Conservation (phyloP, 2,329 filamentous ascomycete species). For the Diaporthe ilicicola region DNA sequence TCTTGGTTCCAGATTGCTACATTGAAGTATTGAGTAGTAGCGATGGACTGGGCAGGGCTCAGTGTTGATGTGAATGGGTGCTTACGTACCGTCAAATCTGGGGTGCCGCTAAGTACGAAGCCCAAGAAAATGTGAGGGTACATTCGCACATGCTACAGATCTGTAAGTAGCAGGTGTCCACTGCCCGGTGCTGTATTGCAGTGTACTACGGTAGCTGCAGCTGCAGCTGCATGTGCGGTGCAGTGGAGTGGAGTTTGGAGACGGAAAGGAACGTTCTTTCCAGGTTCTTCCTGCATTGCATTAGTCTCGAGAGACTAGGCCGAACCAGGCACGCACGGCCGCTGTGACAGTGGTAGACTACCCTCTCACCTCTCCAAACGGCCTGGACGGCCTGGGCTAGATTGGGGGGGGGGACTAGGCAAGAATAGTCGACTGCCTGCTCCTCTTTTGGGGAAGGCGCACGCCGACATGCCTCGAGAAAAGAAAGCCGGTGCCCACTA, state of each 20-base stretch:
- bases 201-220: no score
- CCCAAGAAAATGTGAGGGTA: neutral
- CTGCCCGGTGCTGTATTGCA: neutral
- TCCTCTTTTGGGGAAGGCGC: constrained; percentile 11
- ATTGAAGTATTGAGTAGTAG: neutral
- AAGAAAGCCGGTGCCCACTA: neutral
- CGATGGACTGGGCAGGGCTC: neutral
- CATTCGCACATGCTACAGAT: neutral
- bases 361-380: no score
- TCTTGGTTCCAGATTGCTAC: neutral
- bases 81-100: no score
- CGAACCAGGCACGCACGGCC: constrained; percentile 1
- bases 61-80: neutral
- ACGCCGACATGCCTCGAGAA: neutral
- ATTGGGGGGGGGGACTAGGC: neutral
- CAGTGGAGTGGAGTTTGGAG: neutral
- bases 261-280: constrained; percentile 24
- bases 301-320: neutral
- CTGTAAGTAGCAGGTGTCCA: neutral
- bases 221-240: constrained; percentile 2
- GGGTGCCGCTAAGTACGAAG: no score
- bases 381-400: constrained; percentile 1
- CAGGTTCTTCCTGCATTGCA: constrained; percentile 21
- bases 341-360: neutral
- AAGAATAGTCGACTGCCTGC: neutral